Evolutionary conservation across 1,139 yeast genomes (phyloP), one percentile per base, ranked within the genome.

Genomic region (Petasospora fabianii): DNA sequence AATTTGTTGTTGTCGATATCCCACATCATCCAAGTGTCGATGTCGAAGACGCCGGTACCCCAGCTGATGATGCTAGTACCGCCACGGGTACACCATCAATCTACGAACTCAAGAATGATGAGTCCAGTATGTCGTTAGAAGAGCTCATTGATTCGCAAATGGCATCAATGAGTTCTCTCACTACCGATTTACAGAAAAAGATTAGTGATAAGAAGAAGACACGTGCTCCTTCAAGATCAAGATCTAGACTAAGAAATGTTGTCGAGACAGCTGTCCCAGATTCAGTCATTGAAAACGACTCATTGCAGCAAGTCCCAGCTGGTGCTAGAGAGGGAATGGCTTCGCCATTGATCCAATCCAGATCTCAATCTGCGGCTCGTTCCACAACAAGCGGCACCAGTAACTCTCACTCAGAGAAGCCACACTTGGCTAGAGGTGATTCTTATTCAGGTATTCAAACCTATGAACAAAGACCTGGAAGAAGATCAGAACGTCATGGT

Each of bases 341-440:
- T 39, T 64, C 80, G 3, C 77, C 79, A 12, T 62, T 65, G 50
- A 67, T 72, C 46, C 54, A 49, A 30, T 51, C 57, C 11, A 49
- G 61, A 38, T 56, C 64, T 7, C 57, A 61, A 29, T 60, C 65
- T 4, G 49, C 58, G 38, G 54, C 60, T 4, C 60, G 68, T 44
- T 58, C 67, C 13, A 28, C 30, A n/a, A n/a, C n/a, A n/a, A n/a
- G n/a, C 20, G 30, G n/a, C 9, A 14, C 21, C 4, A 17, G 19
- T 1, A 16, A 24, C 4, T 3, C 28, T 6, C 6, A 39, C 7
- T 6, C 28, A 10, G 54, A 62, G 4, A 66, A 59, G 49, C 81
- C 84, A 4, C 83, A 78, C 56, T 66, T 79, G 54, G 84, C 84
- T 8, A 68, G 81, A 46, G 85, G 85, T 33, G 84, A 78, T 49